These are phyloP conservation scores for Phycomyces blakesleeanus DNA, from an alignment of 192 early-diverging fungal species.

Conservation along the genomic window DNA sequence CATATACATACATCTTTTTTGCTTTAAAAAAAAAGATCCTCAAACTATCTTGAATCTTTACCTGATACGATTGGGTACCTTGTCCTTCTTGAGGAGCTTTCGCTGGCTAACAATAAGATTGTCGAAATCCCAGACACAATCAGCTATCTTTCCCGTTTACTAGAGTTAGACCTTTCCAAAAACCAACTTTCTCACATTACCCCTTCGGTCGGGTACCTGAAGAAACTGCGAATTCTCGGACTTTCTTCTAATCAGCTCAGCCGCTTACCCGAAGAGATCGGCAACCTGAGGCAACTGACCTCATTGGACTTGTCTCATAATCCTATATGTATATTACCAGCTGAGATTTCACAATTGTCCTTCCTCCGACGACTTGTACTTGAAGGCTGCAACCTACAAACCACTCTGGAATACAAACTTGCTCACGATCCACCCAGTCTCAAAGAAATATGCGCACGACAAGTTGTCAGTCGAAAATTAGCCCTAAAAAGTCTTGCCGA, in stretches of 20 bases:
- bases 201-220: constrained; percentile 52
- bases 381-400: constrained; percentile 52
- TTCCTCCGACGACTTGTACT: constrained; percentile 56
- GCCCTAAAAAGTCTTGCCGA: constrained; percentile 14
- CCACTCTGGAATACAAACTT: constrained; percentile 32
- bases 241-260: constrained; percentile 58
- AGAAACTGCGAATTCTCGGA: constrained; percentile 59
- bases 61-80: constrained; percentile 75
- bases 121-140: constrained; percentile 64
- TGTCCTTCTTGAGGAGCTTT: constrained; percentile 56
- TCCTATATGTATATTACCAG: constrained; percentile 65
- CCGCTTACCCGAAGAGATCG: constrained; percentile 62
- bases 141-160: constrained; percentile 60
- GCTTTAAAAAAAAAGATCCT: constrained; percentile 48
- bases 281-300: constrained; percentile 53
- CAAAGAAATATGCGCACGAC: constrained; percentile 71
- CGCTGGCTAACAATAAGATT: constrained; percentile 61
- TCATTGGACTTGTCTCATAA: constrained; percentile 66
- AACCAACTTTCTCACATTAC: constrained; percentile 66
- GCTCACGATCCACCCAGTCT: constrained; percentile 55
- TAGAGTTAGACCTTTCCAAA: constrained; percentile 57
- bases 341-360: constrained; percentile 67
- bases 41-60: constrained; percentile 64
- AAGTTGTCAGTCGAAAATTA: not conserved
- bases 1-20: too few species aligned